These are phyloP conservation scores for Phyllosticta citribraziliensis DNA, from an alignment of 2,329 filamentous ascomycete genomes.

Conservation along the genomic window DNA sequence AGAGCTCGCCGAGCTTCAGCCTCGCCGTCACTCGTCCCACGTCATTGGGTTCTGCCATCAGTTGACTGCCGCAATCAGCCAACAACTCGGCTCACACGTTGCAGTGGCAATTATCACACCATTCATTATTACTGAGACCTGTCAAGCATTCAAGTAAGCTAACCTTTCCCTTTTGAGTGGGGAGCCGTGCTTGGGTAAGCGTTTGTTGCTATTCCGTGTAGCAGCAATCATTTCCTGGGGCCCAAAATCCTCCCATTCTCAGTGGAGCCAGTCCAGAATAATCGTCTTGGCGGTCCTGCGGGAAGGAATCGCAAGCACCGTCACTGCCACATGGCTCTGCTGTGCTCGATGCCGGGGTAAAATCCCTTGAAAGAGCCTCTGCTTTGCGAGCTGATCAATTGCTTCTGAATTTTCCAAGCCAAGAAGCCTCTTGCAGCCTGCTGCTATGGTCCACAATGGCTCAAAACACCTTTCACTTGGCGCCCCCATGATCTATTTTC, in stretches of 20 bases:
- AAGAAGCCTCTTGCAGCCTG: not conserved
- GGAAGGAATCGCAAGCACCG: conserved; percentile 1
- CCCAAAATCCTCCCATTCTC: not conserved
- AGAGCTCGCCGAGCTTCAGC: not conserved
- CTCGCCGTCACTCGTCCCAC: not conserved
- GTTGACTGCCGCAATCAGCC: not conserved
- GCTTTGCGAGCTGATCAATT: not conserved
- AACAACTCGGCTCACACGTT: not conserved
- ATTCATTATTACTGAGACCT: not conserved
- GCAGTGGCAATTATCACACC: not conserved
- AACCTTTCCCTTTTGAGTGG: not conserved
- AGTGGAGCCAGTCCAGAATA: not conserved
- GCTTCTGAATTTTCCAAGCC: not conserved
- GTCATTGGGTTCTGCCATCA: not conserved
- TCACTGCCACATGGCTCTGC: conserved; percentile 10
- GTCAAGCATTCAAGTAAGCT: not conserved
- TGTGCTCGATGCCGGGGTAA: not conserved
- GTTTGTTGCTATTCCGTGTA: not conserved
- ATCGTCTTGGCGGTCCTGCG: conserved; percentile 6
- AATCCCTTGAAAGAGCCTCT: not conserved
- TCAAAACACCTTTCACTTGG: conserved; percentile 1
- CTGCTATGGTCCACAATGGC: conserved; percentile 7
- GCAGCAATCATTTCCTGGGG: not conserved
- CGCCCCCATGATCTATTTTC: conserved; percentile 10
- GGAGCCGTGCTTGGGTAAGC: conserved; percentile 9